Evolutionary conservation across 768 basidiomycete species (phyloP), one percentile per base, ranked within the genome.

Genomic region (Podaxis sp.): DNA sequence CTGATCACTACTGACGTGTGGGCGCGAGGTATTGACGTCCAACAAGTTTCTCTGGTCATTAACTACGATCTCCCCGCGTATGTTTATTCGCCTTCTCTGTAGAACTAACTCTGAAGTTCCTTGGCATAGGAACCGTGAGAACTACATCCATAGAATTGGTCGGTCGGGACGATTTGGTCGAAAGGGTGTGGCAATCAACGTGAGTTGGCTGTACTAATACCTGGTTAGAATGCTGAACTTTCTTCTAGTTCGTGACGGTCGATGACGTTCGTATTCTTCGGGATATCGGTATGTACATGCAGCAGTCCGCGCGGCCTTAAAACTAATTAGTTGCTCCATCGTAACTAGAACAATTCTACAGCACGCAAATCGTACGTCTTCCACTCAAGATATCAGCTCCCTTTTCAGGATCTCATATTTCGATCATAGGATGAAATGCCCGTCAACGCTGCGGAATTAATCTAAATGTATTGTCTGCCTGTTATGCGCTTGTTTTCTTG

Each of bases 111-210:
- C 37, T 55, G 26, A 38, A 61, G 56, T 37, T 46, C 33, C 24
- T 3, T 36, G 11, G 12, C 51, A 3, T 66, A 95, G 90, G 67
- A 95, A 95, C 75, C 93, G 93, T 83, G 96, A 98, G 85, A 98
- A 99, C 77, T 99, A 99, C 80, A 98, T 99, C 68, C 97, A 99
- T 81, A 93, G 97, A 72, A 99, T 99, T 73, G 97, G 97, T 76
- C 95, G 97, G 65, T 97, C 96, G 63, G 97, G 97, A 73, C 95
- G 97, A 63, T 99, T 99, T 80, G 97, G 97, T 69, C 84, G 97
- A 69, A 99, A 99, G 80, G 97, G 96, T 83, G 97, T 99, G 64
- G 97, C 97, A 49, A 99, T 99, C 79, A 99, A 99, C 78, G 96
- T 97, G 71, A 48, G 89, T 78, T 36, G 37, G 2, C 20, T 56